Evolutionary conservation across 208 protist species (phyloP).

Genomic region (Leishmania tropica): DNA sequence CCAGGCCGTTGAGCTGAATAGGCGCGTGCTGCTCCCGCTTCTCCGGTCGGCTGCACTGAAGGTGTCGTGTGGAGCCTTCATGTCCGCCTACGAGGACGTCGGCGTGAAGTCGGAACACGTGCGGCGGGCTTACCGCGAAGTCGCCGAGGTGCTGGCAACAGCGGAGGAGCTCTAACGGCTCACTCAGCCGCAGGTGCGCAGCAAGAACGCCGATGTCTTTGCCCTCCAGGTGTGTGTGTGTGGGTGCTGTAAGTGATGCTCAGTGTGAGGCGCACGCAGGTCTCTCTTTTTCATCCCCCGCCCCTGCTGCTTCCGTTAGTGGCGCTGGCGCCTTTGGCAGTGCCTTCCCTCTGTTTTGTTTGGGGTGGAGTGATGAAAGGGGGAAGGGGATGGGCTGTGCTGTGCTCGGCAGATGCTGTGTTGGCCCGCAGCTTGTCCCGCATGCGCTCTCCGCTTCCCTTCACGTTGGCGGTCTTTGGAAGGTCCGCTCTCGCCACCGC

Average conservation of each 20-base stretch:
- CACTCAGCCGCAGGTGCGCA: not conserved
- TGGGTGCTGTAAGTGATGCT: not conserved
- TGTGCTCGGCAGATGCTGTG: not conserved
- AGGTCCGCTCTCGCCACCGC: not conserved
- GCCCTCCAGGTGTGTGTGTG: not conserved
- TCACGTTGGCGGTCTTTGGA: not conserved
- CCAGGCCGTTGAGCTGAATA: conserved; percentile 70
- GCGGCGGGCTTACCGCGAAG: conserved; percentile 55
- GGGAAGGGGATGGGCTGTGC: not conserved
- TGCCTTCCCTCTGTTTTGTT: not conserved
- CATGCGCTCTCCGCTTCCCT: not conserved
- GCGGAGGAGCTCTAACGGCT: conserved; percentile 41
- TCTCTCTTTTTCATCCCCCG: not conserved
- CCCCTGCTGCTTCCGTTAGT: not conserved
- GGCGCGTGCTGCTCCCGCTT: conserved; percentile 66
- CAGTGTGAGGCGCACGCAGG: not conserved
- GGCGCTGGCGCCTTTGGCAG: not conserved
- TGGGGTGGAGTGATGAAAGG: not conserved
- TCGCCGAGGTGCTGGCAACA: conserved; percentile 57
- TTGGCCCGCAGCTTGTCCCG: not conserved
- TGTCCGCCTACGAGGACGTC: conserved; percentile 74
- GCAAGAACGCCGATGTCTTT: not conserved
- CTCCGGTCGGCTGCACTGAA: conserved; percentile 82
- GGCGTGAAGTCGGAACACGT: conserved; percentile 63
- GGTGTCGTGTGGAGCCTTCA: conserved; percentile 77